These are phyloP conservation scores for Flagelloscypha sp. DNA, from an alignment of 768 basidiomycete species.

Conservation along the genomic window DNA sequence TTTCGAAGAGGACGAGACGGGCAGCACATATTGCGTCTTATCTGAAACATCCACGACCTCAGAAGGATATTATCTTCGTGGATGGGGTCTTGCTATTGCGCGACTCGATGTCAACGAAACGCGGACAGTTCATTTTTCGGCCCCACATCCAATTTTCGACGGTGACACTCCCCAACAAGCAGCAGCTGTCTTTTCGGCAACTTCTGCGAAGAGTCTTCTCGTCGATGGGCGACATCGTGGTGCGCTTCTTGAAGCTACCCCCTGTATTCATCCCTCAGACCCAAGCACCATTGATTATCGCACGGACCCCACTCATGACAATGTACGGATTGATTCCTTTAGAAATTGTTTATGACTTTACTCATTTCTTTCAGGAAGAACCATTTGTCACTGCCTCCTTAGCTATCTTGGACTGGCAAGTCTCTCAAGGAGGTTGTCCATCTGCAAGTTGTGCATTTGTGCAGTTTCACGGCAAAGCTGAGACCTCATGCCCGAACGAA, in stretches of 20 bases:
- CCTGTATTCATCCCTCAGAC: slow-evolving; percentile 22
- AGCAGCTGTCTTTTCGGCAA: slow-evolving; percentile 27
- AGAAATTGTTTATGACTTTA: background rate
- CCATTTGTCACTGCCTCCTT: slow-evolving; percentile 35
- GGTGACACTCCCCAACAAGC: slow-evolving; percentile 31
- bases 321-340: slow-evolving; percentile 17
- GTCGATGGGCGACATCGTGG: slow-evolving; percentile 31
- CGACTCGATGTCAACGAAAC: slow-evolving; percentile 24
- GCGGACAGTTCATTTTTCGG: slow-evolving; percentile 30
- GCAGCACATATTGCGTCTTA: slow-evolving; percentile 23
- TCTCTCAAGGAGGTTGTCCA: slow-evolving; percentile 28
- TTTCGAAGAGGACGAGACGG: slow-evolving; percentile 18
- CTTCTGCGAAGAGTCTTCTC: slow-evolving; percentile 33
- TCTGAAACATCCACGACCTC: slow-evolving; percentile 16
- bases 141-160: slow-evolving; percentile 38
- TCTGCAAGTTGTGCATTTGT: slow-evolving; percentile 33
- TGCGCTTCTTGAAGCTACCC: slow-evolving; percentile 23
- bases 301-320: slow-evolving; percentile 42
- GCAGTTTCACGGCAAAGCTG: slow-evolving; percentile 40
- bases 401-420: slow-evolving; percentile 33
- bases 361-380: slow-evolving; percentile 24
- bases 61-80: slow-evolving; percentile 18
- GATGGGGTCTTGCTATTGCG: slow-evolving; percentile 33
- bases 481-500: slow-evolving; percentile 28
- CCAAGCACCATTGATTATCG: slow-evolving; percentile 24